phyloP scores from a whole-genome alignment of 441 rosid genomes.

The Sinapis alba region DNA sequence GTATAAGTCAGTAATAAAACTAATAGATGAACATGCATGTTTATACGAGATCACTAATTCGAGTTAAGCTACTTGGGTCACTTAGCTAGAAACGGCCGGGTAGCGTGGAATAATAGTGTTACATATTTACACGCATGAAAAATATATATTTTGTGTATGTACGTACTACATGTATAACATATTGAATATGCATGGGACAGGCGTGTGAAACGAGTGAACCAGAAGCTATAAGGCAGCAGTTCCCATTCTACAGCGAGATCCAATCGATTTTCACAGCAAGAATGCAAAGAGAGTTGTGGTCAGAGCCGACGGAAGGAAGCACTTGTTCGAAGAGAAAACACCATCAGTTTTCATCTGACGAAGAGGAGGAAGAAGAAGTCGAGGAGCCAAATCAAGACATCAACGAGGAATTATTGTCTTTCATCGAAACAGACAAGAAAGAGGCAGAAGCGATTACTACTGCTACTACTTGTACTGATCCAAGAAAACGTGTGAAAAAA shows the following conservation, averaged over 20 bases:
- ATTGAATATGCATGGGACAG: conserved; percentile 39
- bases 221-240: conserved; percentile 76
- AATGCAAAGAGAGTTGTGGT: conserved; percentile 80
- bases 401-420: conserved; percentile 30
- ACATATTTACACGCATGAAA: not conserved
- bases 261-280: conserved; percentile 66
- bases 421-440: conserved; percentile 32
- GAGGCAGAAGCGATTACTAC: conserved; percentile 25
- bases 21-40: conserved; percentile 6
- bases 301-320: conserved; percentile 45
- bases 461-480: conserved; percentile 16
- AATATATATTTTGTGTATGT: not conserved
- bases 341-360: conserved; percentile 62
- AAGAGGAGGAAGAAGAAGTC: conserved; percentile 49
- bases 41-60: not conserved
- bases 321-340: conserved; percentile 59
- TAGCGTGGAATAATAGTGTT: not conserved
- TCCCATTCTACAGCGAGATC: conserved; percentile 77
- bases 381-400: conserved; percentile 40
- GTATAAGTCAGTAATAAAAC: not conserved
- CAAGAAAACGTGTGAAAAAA: conserved; percentile 58
- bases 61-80: conserved; percentile 5
- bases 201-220: conserved; percentile 82
- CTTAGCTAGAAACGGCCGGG: not conserved
- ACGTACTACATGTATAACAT: not conserved